phyloP scores from a whole-genome alignment of 371 early-diverging fungal genomes.

The Capillidium heterosporum region DNA sequence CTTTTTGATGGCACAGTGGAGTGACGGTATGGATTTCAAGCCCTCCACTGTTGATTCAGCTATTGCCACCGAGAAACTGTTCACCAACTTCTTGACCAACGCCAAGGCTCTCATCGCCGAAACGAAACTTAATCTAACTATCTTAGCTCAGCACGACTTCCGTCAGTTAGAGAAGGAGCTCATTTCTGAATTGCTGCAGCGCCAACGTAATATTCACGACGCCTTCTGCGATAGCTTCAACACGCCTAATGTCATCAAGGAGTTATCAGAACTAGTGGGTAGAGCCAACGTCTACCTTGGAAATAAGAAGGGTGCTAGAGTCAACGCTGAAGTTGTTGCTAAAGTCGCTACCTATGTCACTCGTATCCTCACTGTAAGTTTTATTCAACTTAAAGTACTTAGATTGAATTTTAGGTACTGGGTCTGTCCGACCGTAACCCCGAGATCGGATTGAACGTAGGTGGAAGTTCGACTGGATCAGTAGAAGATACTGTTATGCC shows the following conservation, averaged over 20 bases:
- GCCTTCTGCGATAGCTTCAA: constrained; percentile 92
- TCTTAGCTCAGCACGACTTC: constrained; percentile 49
- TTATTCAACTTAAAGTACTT: background rate
- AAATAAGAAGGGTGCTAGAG: constrained; percentile 21
- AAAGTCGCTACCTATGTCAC: constrained; percentile 70
- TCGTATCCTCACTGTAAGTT: constrained; percentile 33
- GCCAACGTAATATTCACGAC: constrained; percentile 52
- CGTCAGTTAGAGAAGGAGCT: constrained; percentile 44
- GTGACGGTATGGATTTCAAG: constrained; percentile 77
- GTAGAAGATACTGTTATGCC: constrained; percentile 59
- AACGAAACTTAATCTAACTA: constrained; percentile 18
- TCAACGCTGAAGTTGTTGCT: constrained; percentile 40
- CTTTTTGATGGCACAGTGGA: constrained; percentile 90
- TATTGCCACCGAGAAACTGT: constrained; percentile 52
- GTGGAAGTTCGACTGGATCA: too few relatives aligned
- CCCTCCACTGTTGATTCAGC: constrained; percentile 70
- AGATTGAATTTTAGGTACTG: constrained; percentile 24
- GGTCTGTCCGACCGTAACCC: constrained; percentile 40
- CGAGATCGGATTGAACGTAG: constrained; percentile 36
- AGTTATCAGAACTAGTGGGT: constrained; percentile 61
- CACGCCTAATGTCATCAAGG: constrained; percentile 67
- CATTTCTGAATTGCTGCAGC: constrained; percentile 11
- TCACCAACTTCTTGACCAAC: constrained; percentile 77
- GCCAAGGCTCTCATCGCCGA: constrained; percentile 56
- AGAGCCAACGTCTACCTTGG: constrained; percentile 64